These are phyloP conservation scores for Endocalyx cinctus DNA, from an alignment of 2,329 filamentous ascomycete species.

Conservation along the genomic window DNA sequence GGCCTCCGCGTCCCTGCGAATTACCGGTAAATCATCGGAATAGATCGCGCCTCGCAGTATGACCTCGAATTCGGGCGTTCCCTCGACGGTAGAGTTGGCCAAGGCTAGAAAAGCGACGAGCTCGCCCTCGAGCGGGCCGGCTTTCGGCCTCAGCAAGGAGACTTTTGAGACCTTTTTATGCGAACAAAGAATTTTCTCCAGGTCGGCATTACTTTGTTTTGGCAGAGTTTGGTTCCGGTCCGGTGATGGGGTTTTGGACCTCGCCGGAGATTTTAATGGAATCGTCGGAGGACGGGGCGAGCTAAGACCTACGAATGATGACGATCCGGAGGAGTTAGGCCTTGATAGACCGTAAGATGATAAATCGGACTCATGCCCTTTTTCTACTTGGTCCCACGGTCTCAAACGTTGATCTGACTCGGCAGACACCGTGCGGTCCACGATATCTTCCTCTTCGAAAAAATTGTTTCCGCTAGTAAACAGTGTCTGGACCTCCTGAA, in stretches of 20 bases:
- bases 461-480: constrained; percentile 33
- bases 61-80: constrained; percentile 27
- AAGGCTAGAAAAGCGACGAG: constrained; percentile 44
- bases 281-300: constrained; percentile 17
- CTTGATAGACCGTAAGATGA: too few relatives aligned
- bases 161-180: constrained; percentile 36
- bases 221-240: constrained; percentile 17
- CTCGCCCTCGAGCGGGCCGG: constrained; percentile 46
- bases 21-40: constrained; percentile 35
- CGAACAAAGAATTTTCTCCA: constrained; percentile 36
- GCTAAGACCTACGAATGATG: too few relatives aligned
- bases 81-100: constrained; percentile 21
- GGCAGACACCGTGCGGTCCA: constrained; percentile 38
- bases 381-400: too few relatives aligned
- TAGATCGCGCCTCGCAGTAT: constrained; percentile 37
- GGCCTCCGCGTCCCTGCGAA: constrained; percentile 32
- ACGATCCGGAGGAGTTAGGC: too few relatives aligned
- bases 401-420: too few relatives aligned
- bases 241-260: constrained; percentile 3
- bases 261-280: constrained; percentile 16
- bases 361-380: constrained; percentile 7
- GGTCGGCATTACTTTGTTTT: constrained; percentile 22
- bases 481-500: constrained; percentile 26
- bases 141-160: constrained; percentile 41
- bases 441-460: constrained; percentile 34